These are phyloP conservation scores for Fusarium sp. DNA, from an alignment of 2,329 filamentous ascomycete genomes.

Conservation along the genomic window DNA sequence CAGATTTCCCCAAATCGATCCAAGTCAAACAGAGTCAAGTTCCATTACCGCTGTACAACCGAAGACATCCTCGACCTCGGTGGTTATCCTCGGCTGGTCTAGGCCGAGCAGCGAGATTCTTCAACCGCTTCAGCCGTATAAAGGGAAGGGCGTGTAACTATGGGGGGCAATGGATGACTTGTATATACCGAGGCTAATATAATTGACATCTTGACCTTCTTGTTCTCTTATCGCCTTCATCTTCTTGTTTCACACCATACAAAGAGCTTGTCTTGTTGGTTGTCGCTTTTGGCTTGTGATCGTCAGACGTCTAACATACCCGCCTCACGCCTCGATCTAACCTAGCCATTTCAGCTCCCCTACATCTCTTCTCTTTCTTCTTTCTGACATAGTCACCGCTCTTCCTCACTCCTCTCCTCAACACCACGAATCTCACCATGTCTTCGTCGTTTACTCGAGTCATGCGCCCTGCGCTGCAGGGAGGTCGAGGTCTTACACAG, in stretches of 20 bases:
- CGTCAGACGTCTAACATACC: constrained; percentile 14
- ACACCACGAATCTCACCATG: constrained; percentile 29
- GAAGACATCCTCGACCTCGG: constrained; percentile 25
- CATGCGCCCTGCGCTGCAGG: constrained; percentile 62
- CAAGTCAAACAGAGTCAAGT: neutral
- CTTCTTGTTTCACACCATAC: neutral
- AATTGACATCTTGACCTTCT: neutral
- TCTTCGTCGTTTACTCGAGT: constrained; percentile 61
- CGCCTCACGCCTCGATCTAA: constrained; percentile 15
- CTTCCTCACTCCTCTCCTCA: neutral
- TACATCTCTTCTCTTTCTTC: neutral
- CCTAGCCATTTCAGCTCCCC: neutral
- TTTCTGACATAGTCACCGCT: neutral
- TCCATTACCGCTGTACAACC: constrained; percentile 31
- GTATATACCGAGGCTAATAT: constrained; percentile 15
- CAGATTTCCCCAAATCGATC: constrained; percentile 9
- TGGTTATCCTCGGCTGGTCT: constrained; percentile 44
- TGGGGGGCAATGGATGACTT: neutral
- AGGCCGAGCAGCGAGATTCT: constrained; percentile 27
- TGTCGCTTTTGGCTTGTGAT: constrained; percentile 32
- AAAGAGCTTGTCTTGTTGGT: constrained; percentile 4
- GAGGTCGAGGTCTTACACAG: constrained; percentile 51
- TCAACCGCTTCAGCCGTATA: constrained; percentile 34
- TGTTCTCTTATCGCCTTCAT: neutral
- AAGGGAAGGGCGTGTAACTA: constrained; percentile 11